phyloP scores from a whole-genome alignment of 495 filamentous ascomycete species.

The Sabuloglossum arenarium region DNA sequence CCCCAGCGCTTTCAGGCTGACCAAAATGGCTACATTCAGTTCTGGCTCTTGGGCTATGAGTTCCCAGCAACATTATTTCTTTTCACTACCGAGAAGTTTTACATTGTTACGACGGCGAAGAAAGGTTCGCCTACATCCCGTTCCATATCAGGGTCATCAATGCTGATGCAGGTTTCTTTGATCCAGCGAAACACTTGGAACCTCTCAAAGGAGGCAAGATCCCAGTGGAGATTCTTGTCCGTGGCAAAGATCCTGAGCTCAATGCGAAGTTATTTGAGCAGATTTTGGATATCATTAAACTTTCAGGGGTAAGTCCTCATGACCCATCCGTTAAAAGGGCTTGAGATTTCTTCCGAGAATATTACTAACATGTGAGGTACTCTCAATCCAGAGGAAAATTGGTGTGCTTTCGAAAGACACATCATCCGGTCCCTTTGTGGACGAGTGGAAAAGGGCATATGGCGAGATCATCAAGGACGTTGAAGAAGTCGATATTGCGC shows the following conservation, averaged over 20 bases:
- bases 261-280: conserved; percentile 75
- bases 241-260: conserved; percentile 71
- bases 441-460: conserved; percentile 82
- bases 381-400: conserved; percentile 49
- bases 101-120: conserved; percentile 86
- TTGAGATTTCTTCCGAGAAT: not conserved
- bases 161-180: not conserved
- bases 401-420: conserved; percentile 68
- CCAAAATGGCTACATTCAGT: conserved; percentile 28
- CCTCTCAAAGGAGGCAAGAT: conserved; percentile 80
- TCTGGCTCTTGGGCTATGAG: conserved; percentile 97
- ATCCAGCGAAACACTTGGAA: conserved; percentile 74
- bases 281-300: conserved; percentile 67
- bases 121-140: conserved; percentile 42
- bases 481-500: conserved; percentile 73
- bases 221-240: conserved; percentile 70
- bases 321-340: conserved; percentile 1
- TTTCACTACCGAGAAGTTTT: conserved; percentile 67
- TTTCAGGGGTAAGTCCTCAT: conserved; percentile 45
- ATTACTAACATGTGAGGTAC: conserved; percentile 1
- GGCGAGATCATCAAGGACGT: conserved; percentile 55
- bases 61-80: conserved; percentile 91
- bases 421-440: conserved; percentile 72
- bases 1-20: conserved; percentile 12
- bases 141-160: not conserved